Conservation (phyloP, 768 basidiomycete species). For the Auriscalpium vulgare region DNA sequence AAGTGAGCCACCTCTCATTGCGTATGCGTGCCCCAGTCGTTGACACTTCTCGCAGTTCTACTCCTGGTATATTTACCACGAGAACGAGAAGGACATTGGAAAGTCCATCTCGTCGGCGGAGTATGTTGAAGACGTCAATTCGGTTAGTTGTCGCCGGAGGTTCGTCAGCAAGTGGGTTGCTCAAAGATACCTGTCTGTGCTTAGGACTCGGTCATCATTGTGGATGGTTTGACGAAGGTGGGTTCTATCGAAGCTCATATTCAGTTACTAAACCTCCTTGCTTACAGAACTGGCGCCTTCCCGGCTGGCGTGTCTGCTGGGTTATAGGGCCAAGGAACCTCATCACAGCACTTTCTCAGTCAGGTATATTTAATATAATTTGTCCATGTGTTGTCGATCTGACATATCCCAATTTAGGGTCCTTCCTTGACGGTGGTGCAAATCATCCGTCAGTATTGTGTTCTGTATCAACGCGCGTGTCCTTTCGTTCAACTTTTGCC, state of each 20-base stretch:
- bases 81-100: slow-evolving; percentile 64
- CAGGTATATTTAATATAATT: slow-evolving; percentile 34
- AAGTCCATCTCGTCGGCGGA: slow-evolving; percentile 75
- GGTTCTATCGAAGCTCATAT: background rate
- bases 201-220: slow-evolving; percentile 73
- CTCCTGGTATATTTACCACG: slow-evolving; percentile 91
- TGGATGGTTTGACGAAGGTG: slow-evolving; percentile 91
- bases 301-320: slow-evolving; percentile 94
- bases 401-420: slow-evolving; percentile 33
- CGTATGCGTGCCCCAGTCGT: too few relatives aligned
- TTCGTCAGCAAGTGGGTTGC: background rate
- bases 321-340: slow-evolving; percentile 87
- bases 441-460: slow-evolving; percentile 69
- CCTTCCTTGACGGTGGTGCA: slow-evolving; percentile 91
- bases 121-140: slow-evolving; percentile 82
- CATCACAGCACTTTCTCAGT: slow-evolving; percentile 86
- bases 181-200: background rate
- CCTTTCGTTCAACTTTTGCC: background rate
- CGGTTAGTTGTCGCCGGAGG: slow-evolving; percentile 28
- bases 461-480: background rate
- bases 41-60: slow-evolving; percentile 55
- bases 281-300: slow-evolving; percentile 83
- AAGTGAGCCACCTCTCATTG: slow-evolving; percentile 34
- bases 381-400: background rate
- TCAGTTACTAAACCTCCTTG: slow-evolving; percentile 15